A percentile compares a stretch with the other conserved stretches of the same genome.
These are phyloP conservation scores for Mycena chlorophos DNA, from an alignment of 768 basidiomycete species.

Conservation along the genomic window DNA sequence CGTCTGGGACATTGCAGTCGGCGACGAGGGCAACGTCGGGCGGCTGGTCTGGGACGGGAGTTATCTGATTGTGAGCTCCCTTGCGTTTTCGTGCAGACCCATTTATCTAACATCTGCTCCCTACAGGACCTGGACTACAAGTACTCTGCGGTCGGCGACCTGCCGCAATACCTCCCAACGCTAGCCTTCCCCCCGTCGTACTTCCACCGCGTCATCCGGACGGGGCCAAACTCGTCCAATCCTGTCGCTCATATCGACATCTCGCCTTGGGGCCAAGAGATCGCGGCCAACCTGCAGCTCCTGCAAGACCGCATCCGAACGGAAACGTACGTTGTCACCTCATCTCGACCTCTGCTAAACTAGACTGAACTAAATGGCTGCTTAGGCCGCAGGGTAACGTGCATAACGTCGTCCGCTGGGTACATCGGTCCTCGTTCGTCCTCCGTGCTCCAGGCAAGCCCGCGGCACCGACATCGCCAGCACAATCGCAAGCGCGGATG, in stretches of 20 bases:
- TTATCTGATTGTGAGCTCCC: conserved; percentile 70
- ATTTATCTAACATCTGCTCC: conserved; percentile 2
- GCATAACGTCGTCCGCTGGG: conserved; percentile 85
- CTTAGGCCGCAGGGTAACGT: conserved; percentile 73
- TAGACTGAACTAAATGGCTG: conserved; percentile 8
- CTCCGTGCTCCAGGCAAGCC: conserved; percentile 57
- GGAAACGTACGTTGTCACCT: conserved; percentile 65
- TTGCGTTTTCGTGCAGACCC: conserved; percentile 13
- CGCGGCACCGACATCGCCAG: too few species aligned
- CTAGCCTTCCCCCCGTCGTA: conserved; percentile 85
- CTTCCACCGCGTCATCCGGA: conserved; percentile 83
- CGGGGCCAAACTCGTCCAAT: conserved; percentile 52
- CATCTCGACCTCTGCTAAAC: background rate
- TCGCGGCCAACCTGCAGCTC: conserved; percentile 70
- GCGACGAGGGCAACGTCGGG: conserved; percentile 85
- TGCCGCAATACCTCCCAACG: conserved; percentile 78
- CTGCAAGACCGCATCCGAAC: conserved; percentile 75
- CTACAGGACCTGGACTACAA: conserved; percentile 81
- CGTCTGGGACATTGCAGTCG: conserved; percentile 84
- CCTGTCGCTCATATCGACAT: conserved; percentile 74
- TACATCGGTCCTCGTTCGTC: conserved; percentile 75
- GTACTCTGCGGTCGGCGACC: conserved; percentile 72
- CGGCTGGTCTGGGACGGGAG: conserved; percentile 86
- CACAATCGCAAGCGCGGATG: too few species aligned
- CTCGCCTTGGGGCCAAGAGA: conserved; percentile 75